A percentile compares a stretch with the other conserved stretches of the same genome.
Evolutionary conservation across 345 rosid species (phyloP).

Genomic region (Citrus medica): DNA sequence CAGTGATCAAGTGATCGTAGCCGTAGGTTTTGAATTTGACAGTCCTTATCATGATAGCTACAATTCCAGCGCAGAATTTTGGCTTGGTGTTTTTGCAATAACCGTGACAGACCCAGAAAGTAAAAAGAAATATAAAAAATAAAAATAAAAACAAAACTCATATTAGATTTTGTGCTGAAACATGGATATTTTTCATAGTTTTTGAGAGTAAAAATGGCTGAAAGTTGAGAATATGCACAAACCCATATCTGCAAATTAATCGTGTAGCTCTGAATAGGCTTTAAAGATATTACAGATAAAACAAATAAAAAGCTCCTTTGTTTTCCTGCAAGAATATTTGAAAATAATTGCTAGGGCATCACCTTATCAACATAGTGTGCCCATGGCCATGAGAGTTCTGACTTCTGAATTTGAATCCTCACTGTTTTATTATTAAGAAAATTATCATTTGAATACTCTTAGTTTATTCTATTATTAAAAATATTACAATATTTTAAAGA

Average conservation of each 20-base stretch:
- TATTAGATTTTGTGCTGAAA: no score
- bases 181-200: conserved; percentile 8
- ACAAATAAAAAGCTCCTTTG: neutral
- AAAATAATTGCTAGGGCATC: neutral
- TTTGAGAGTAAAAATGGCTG: neutral
- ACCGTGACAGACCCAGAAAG: conserved; percentile 1
- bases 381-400: neutral
- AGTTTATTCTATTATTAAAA: no score
- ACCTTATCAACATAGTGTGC: neutral
- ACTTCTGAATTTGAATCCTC: neutral
- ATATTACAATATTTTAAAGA: no score
- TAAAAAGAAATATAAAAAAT: neutral
- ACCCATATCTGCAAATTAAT: neutral
- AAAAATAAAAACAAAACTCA: no score
- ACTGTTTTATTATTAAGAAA: no score
- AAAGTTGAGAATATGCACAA: neutral
- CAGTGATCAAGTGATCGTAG: conserved; percentile 20
- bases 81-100: conserved; percentile 23
- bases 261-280: neutral
- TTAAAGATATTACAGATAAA: neutral
- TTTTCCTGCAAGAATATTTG: neutral
- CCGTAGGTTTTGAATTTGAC: conserved; percentile 40
- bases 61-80: conserved; percentile 35
- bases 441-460: no score
- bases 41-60: conserved; percentile 41